Conservation (phyloP, 805 yeast genomes). For the Candida michaelii region DNA sequence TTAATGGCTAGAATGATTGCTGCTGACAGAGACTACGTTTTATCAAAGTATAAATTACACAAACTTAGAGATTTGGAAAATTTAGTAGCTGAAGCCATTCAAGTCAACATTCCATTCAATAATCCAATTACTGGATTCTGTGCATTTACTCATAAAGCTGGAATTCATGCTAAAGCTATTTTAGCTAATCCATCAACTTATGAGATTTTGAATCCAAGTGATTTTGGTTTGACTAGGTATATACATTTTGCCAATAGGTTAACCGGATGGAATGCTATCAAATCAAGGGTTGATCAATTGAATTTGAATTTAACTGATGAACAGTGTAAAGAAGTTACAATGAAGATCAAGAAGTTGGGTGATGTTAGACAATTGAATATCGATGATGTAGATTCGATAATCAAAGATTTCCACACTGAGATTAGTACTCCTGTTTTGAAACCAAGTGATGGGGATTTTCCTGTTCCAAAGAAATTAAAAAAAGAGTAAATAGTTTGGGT, state of each 20-base stretch:
- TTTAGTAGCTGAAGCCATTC: constrained; percentile 58
- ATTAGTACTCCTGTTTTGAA: constrained; percentile 28
- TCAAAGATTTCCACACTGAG: constrained; percentile 53
- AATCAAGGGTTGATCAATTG: constrained; percentile 59
- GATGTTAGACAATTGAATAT: constrained; percentile 60
- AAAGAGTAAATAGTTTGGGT: background rate
- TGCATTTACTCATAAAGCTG: constrained; percentile 65
- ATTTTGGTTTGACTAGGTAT: constrained; percentile 61
- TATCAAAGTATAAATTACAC: constrained; percentile 55
- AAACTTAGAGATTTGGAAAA: constrained; percentile 59
- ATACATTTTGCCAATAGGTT: constrained; percentile 61
- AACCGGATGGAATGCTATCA: constrained; percentile 66
- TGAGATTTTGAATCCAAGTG: constrained; percentile 57
- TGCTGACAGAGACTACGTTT: constrained; percentile 58
- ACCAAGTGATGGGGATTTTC: constrained; percentile 9
- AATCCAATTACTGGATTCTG: constrained; percentile 65
- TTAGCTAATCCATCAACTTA: constrained; percentile 64
- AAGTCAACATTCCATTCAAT: constrained; percentile 59
- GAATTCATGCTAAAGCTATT: constrained; percentile 62
- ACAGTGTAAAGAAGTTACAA: constrained; percentile 56
- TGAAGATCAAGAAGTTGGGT: constrained; percentile 55
- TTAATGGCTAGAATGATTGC: constrained; percentile 65
- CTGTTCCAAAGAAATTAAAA: constrained; percentile 10
- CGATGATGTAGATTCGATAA: constrained; percentile 61
- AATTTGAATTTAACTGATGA: constrained; percentile 56